phyloP scores from a whole-genome alignment of 441 rosid species.

The Pelargonium myrrhifolium region DNA sequence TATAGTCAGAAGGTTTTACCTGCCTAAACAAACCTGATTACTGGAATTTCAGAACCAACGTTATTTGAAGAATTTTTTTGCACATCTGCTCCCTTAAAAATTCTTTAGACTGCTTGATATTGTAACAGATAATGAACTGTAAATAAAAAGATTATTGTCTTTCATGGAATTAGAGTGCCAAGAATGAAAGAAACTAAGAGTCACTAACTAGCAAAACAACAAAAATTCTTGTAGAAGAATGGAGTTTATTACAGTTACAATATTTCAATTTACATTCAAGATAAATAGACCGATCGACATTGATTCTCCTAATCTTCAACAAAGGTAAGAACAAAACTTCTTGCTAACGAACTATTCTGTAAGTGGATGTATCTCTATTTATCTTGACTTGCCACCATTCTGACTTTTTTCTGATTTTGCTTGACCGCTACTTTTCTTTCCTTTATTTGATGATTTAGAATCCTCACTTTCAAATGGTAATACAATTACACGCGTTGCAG shows the following conservation, averaged over 20 bases:
- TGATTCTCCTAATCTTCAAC: neutral
- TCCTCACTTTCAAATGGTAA: constrained; percentile 55
- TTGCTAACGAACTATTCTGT: neutral
- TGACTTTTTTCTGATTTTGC: constrained; percentile 29
- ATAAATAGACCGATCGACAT: neutral
- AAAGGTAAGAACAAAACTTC: neutral
- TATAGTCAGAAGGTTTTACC: constrained; percentile 3
- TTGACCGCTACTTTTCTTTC: constrained; percentile 30
- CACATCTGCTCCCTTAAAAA: neutral
- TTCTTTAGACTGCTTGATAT: neutral
- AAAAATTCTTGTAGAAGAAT: neutral
- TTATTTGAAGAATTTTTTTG: neutral
- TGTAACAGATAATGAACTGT: neutral
- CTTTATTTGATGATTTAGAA: constrained; percentile 31
- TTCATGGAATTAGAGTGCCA: neutral
- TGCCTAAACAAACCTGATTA: neutral
- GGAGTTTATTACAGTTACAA: neutral
- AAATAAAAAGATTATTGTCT: neutral
- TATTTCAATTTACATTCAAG: neutral
- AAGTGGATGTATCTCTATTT: neutral
- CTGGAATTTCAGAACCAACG: neutral
- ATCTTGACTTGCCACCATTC: constrained; percentile 22
- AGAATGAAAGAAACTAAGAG: neutral
- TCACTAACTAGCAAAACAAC: neutral
- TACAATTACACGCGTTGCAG: constrained; percentile 76